These are phyloP conservation scores for Ogataea methanolica DNA, from an alignment of 805 yeast genomes.

Conservation along the genomic window DNA sequence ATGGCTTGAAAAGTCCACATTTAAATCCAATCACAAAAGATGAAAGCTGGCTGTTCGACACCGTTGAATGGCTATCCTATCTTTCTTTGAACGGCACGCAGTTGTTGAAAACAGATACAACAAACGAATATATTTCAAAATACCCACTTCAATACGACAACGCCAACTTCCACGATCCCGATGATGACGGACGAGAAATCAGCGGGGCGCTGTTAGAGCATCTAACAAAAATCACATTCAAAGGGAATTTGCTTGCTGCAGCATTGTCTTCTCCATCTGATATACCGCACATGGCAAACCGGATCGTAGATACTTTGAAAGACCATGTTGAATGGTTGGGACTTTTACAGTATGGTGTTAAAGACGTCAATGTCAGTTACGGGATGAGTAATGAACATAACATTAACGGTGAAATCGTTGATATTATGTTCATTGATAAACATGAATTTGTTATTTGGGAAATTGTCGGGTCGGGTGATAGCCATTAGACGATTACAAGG, in stretches of 20 bases:
- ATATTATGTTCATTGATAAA: constrained; percentile 15
- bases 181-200: no score
- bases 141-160: constrained; percentile 15
- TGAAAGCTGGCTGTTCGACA: constrained; percentile 18
- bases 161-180: no score
- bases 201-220: no score
- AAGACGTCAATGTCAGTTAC: constrained; percentile 24
- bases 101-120: constrained; percentile 13
- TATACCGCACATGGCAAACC: no score
- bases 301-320: no score
- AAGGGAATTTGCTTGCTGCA: constrained; percentile 14
- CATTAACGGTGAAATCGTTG: constrained; percentile 28
- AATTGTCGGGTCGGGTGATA: constrained; percentile 26
- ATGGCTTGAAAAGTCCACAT: constrained; percentile 14
- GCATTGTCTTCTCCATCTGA: constrained; percentile 1
- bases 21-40: constrained; percentile 12
- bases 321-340: constrained; percentile 19
- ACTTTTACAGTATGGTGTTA: constrained; percentile 24
- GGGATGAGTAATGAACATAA: constrained; percentile 24
- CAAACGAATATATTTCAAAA: constrained; percentile 23
- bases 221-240: constrained; percentile 4
- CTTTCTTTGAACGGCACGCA: constrained; percentile 24
- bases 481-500: constrained; percentile 8
- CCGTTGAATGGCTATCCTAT: constrained; percentile 30
- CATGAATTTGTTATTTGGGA: constrained; percentile 26